These are phyloP conservation scores for Endoconidiophora polonica DNA, from an alignment of 2,329 filamentous ascomycete genomes.

Conservation along the genomic window DNA sequence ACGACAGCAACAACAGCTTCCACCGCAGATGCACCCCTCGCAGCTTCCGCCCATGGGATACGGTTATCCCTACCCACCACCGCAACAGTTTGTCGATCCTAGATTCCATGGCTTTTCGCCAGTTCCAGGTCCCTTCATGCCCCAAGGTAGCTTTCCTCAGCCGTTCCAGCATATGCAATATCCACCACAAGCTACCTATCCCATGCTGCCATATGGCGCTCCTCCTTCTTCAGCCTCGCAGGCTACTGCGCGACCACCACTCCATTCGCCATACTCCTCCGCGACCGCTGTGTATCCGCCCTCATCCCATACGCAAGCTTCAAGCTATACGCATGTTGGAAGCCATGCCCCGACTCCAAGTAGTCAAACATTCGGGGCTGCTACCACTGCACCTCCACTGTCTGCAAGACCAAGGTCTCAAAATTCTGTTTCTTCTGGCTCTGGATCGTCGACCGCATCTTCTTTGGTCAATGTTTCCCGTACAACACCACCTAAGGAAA, in stretches of 20 bases:
- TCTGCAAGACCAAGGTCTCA: slow-evolving; percentile 2
- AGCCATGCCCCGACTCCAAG: slow-evolving; percentile 1
- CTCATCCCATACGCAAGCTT: slow-evolving; percentile 3
- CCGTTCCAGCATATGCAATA: slow-evolving; percentile 9
- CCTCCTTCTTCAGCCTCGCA: slow-evolving; percentile 2
- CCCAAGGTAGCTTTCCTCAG: slow-evolving; percentile 5
- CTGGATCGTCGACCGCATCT: slow-evolving; percentile 32
- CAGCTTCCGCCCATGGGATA: slow-evolving; percentile 12
- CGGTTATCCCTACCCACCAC: slow-evolving; percentile 13
- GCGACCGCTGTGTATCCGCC: slow-evolving; percentile 3
- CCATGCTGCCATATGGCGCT: not conserved
- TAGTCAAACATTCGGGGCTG: not conserved
- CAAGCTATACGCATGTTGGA: slow-evolving; percentile 5
- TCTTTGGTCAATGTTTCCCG: slow-evolving; percentile 52
- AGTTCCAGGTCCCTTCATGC: not conserved
- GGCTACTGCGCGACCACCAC: slow-evolving; percentile 11
- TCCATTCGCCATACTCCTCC: slow-evolving; percentile 6
- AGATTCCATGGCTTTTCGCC: slow-evolving; percentile 12
- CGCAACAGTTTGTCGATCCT: slow-evolving; percentile 7
- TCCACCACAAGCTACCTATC: not conserved
- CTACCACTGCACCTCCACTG: too few relatives aligned
- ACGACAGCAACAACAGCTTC: slow-evolving; percentile 13
- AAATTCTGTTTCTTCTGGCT: slow-evolving; percentile 21
- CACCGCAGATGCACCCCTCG: not conserved
- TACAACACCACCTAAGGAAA: slow-evolving; percentile 28